Evolutionary conservation across 306 rosid species (phyloP), one percentile per base, ranked within the genome.

Genomic region (Oemleria cerasiformis): DNA sequence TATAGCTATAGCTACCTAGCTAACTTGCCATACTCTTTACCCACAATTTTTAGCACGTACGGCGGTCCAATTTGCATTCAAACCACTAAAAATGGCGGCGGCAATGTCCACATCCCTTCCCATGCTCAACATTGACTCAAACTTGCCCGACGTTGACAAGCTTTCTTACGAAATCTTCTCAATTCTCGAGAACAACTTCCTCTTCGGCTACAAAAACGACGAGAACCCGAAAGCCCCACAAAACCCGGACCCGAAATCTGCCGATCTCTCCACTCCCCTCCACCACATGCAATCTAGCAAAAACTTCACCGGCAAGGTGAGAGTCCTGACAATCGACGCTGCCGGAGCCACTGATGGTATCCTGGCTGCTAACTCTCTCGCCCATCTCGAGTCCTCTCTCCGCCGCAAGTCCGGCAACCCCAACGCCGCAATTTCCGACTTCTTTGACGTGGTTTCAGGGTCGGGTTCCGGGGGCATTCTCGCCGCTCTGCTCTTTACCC

Each of bases 151-250:
- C 41, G 89, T 86, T 4, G 94, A 93, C 66, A 91, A 91, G 83
- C 97, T 93, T 78, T 84, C 96, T 74, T 84, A 88, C 64, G 97
- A 93, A 78, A 93, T 93, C 87, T 93, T 93, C 91, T 93, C 98
- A 40, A 84, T 91, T 23, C 79, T 93, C 36, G 98, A 93, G 38
- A 93, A 87, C 64, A 86, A 89, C 44, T 93, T 93, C 76, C 96
- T 93, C 57, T 93, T 93, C 55, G 97, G 97, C 57, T 84, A 86
- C 74, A 73, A 75, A 38, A 17, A 39, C 15, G 5, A 9, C 17
- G 45, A 38, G 4, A 17, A 53, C 15, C 43, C 3, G 11, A 21
- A 20, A 25, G 16, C 76, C 7, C 9, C 68, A 62, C 20, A 40
- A 19, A 7, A 6, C 14, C 41, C 3, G 17, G 15, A 41, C 6